A percentile compares a stretch with the other conserved stretches of the same genome.
These are phyloP conservation scores for Diaporthe nobilis DNA, from an alignment of 2,329 filamentous ascomycete species.

Conservation along the genomic window DNA sequence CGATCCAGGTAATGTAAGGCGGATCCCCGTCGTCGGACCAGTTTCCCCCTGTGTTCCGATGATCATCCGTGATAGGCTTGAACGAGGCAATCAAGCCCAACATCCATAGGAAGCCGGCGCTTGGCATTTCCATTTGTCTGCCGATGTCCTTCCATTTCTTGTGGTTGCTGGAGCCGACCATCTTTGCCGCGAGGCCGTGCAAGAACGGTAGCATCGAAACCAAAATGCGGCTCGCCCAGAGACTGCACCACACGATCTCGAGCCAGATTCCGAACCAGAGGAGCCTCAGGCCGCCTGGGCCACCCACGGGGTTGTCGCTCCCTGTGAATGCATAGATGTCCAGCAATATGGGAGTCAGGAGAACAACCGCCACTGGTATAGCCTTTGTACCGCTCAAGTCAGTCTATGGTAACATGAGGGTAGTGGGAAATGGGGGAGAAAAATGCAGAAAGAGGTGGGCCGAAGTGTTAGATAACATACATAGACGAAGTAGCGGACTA, in stretches of 20 bases:
- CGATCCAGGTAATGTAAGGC: constrained; percentile 76
- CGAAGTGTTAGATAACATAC: constrained; percentile 44
- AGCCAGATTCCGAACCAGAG: constrained; percentile 97
- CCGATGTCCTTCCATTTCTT: constrained; percentile 97
- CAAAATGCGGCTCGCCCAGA: constrained; percentile 80
- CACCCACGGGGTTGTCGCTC: constrained; percentile 64
- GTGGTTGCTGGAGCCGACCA: constrained; percentile 84
- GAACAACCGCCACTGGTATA: constrained; percentile 59
- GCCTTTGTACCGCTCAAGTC: constrained; percentile 18
- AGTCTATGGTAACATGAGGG: not conserved
- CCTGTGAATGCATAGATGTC: constrained; percentile 53
- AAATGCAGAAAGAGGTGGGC: not conserved
- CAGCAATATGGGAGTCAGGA: constrained; percentile 61
- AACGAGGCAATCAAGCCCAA: constrained; percentile 89
- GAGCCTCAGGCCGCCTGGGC: constrained; percentile 81
- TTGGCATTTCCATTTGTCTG: constrained; percentile 85
- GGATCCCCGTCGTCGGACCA: constrained; percentile 60
- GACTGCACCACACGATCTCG: constrained; percentile 90
- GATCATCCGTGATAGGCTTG: constrained; percentile 80
- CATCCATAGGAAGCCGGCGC: constrained; percentile 93
- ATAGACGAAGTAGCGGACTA: constrained; percentile 64
- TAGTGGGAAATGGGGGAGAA: not conserved
- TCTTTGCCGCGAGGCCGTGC: constrained; percentile 71
- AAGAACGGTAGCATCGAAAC: constrained; percentile 64
- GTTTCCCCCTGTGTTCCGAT: constrained; percentile 56